phyloP scores from a whole-genome alignment of 23 red algal genomes.

The Gracilaria vermiculophylla region DNA sequence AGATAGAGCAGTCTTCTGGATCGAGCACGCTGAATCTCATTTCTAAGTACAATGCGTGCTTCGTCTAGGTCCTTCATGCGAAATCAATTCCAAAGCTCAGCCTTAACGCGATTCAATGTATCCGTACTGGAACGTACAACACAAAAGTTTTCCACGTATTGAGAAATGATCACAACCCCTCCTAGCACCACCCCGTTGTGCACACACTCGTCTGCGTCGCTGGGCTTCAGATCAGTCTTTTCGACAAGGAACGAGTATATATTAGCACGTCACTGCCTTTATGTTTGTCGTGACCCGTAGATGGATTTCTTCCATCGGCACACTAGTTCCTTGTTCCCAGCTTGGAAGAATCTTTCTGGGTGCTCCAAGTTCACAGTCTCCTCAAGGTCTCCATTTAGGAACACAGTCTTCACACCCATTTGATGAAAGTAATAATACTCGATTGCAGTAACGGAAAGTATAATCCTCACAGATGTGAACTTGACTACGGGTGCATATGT shows the following conservation, averaged over 20 bases:
- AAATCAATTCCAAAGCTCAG: constrained; percentile 1
- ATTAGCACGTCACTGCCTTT: constrained; percentile 13
- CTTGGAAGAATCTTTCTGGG: background rate
- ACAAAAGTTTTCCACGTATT: background rate
- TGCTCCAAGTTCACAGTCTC: constrained; percentile 57
- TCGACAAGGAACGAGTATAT: constrained; percentile 14
- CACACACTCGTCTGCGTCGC: constrained; percentile 32
- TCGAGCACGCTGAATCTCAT: constrained; percentile 32
- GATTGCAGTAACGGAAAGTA: background rate
- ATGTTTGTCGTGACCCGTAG: constrained; percentile 25
- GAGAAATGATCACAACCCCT: constrained; percentile 26
- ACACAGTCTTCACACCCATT: constrained; percentile 50
- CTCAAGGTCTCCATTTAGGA: constrained; percentile 51
- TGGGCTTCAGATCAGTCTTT: background rate
- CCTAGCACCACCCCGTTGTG: constrained; percentile 20
- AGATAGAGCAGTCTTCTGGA: background rate
- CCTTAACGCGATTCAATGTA: constrained; percentile 14
- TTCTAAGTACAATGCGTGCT: constrained; percentile 10
- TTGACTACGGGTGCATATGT: constrained; percentile 51
- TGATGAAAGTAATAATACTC: background rate
- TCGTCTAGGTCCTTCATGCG: constrained; percentile 37
- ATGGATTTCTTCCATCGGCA: constrained; percentile 34
- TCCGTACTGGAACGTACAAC: constrained; percentile 13
- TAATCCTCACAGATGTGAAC: constrained; percentile 28
- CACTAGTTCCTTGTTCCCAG: background rate